These are phyloP conservation scores for Mallotus repandus DNA, from an alignment of 441 rosid species.

Conservation along the genomic window DNA sequence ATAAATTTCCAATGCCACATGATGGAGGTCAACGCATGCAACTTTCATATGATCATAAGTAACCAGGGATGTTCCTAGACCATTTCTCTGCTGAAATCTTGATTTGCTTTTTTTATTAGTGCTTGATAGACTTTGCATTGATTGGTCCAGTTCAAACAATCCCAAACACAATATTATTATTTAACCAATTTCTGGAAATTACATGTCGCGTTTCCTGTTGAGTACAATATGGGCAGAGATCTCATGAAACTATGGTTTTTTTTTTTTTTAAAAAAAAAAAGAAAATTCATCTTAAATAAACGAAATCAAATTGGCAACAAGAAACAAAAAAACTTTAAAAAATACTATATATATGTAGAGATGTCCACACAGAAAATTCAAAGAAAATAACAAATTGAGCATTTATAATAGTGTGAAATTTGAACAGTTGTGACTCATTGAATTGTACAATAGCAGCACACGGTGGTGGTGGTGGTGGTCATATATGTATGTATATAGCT, in stretches of 20 bases:
- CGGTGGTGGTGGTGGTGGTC: too few species aligned
- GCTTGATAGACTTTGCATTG: neutral
- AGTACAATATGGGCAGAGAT: conserved; percentile 7
- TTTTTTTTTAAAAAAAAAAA: too few species aligned
- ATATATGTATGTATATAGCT: too few species aligned
- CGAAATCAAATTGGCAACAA: neutral
- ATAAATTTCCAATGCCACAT: neutral
- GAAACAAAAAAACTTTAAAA: neutral
- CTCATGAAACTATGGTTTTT: too few species aligned
- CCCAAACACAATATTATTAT: neutral
- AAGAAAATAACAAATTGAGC: conserved; percentile 17
- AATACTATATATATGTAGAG: neutral
- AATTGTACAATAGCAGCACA: neutral
- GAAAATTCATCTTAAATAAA: neutral
- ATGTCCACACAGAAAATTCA: conserved; percentile 11
- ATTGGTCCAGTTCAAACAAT: conserved; percentile 13
- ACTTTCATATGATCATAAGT: too few species aligned
- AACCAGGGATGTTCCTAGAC: neutral
- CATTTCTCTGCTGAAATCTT: neutral
- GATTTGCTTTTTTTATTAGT: neutral
- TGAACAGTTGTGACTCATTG: neutral
- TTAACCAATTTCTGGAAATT: neutral
- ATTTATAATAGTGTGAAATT: too few species aligned
- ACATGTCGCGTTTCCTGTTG: neutral
- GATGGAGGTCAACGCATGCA: too few species aligned